phyloP scores from a whole-genome alignment of 345 rosid species.

The Zanthoxylum bungeanum region DNA sequence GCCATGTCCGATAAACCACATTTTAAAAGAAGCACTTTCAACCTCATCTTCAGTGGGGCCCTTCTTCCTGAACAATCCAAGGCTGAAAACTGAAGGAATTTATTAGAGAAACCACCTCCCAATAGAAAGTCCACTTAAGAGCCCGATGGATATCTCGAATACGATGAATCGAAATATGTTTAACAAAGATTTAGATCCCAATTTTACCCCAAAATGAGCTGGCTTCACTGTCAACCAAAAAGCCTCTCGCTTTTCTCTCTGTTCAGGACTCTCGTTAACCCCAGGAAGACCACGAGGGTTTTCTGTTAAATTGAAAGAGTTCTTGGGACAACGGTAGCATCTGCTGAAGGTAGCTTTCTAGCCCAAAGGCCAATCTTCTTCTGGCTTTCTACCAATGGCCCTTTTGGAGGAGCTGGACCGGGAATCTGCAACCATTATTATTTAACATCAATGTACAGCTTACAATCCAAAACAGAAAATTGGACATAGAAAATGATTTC shows the following conservation, averaged over 20 bases:
- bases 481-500: not conserved
- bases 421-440: slow-evolving; percentile 53
- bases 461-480: not conserved
- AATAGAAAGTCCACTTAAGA: slow-evolving; percentile 43
- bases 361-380: slow-evolving; percentile 80
- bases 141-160: slow-evolving; percentile 62
- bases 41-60: slow-evolving; percentile 90
- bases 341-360: slow-evolving; percentile 79
- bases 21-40: slow-evolving; percentile 69
- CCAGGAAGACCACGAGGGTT: slow-evolving; percentile 75
- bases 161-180: slow-evolving; percentile 46
- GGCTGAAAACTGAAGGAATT: slow-evolving; percentile 80
- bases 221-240: slow-evolving; percentile 77
- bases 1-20: slow-evolving; percentile 88
- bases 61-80: slow-evolving; percentile 72
- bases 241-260: slow-evolving; percentile 48
- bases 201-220: slow-evolving; percentile 75
- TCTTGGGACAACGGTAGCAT: slow-evolving; percentile 70
- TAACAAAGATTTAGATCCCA: slow-evolving; percentile 55
- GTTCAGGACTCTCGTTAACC: slow-evolving; percentile 56
- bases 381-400: slow-evolving; percentile 58
- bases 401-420: slow-evolving; percentile 64
- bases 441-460: not conserved
- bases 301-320: slow-evolving; percentile 63
- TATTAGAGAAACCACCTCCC: slow-evolving; percentile 84